Evolutionary conservation across 208 protist species (phyloP), one percentile per base, ranked within the genome.

Genomic region (Leishmania gerbilli): DNA sequence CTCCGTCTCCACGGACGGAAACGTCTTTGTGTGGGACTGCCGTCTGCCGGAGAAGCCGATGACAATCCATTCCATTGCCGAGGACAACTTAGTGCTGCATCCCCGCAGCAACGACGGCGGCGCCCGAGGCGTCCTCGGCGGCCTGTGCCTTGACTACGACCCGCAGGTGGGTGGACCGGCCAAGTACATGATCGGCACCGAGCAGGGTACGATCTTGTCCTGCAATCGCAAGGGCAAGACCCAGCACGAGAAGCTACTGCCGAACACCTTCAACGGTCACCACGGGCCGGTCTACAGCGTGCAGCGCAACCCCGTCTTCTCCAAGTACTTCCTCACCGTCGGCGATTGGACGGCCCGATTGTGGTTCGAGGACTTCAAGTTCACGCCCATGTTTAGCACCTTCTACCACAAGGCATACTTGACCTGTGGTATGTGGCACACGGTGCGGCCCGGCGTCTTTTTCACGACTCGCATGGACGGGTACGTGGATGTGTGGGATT

Each of bases 111-210:
- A 93, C 84, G 96, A 99, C 27, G 96, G 93, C 37, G 94, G 95
- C 42, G 89, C 93, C 13, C 95, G 96, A 71, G 92, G 92, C 49
- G 79, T 98, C 15, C 88, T 99, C 27, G 98, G 98, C 45, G 98
- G 97, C 21, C 89, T 99, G 37, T 98, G 93, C 80, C 81, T 99
- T 40, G 97, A 99, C 82, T 99, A 99, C 90, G 98, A 99, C 79
- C 93, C 95, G 37, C 94, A 95, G 86, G 93, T 96, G 13, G 97
- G 93, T 77, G 96, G 95, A 19, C 97, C 98, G 37, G 93, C 96
- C 34, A 99, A 99, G 89, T 99, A 99, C 91, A 98, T 99, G 91
- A 97, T 99, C 77, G 98, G 98, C 77, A 99, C 97, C 17, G 98
- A 99, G 90, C 95, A 99, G 84, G 98, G 98, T 76, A 95, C 91